Evolutionary conservation across 345 rosid genomes (phyloP).

Genomic region (Mercurialis annua): DNA sequence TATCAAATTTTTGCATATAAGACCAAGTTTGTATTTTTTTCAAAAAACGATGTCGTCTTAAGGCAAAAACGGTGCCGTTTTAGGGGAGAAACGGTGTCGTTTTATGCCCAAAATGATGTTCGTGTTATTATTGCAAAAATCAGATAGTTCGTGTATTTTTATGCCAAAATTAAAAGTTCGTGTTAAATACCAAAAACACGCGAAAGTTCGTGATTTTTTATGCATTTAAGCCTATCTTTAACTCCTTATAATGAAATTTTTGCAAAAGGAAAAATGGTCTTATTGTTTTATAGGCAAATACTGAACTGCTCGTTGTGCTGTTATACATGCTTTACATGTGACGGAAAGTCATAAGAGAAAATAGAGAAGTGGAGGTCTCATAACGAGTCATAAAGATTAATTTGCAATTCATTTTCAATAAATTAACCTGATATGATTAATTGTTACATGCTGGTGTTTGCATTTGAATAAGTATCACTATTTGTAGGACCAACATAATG

Average conservation of each 20-base stretch:
- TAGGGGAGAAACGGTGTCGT: too few relatives aligned
- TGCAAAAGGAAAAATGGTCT: neutral
- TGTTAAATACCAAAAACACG: too few relatives aligned
- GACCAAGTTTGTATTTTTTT: too few relatives aligned
- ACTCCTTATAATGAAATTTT: neutral
- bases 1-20: too few relatives aligned
- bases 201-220: too few relatives aligned
- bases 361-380: neutral
- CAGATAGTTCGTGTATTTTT: too few relatives aligned
- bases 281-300: neutral
- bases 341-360: neutral
- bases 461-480: neutral
- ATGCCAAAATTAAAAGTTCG: too few relatives aligned
- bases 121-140: too few relatives aligned
- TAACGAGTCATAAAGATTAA: neutral
- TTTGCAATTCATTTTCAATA: neutral
- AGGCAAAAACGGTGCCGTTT: too few relatives aligned
- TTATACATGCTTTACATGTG: neutral
- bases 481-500: constrained; percentile 55
- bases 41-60: too few relatives aligned
- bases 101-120: too few relatives aligned
- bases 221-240: too few relatives aligned
- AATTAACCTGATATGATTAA: neutral
- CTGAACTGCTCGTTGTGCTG: neutral
- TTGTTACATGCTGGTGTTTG: neutral